phyloP scores from a whole-genome alignment of 2,329 filamentous ascomycete genomes.

The Rhexocercosporidium sp. region DNA sequence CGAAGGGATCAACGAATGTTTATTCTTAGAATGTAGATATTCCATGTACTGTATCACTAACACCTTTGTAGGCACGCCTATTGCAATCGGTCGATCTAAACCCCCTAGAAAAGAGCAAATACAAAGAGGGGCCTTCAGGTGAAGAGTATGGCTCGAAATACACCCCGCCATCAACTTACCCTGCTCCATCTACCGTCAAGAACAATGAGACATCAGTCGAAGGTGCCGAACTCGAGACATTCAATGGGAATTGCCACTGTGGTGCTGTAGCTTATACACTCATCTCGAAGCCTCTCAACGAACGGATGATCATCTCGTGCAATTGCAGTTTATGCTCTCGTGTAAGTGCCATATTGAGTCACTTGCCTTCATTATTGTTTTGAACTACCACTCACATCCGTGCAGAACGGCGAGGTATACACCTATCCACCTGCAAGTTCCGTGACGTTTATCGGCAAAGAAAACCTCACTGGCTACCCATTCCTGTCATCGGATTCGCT shows the following conservation, averaged over 20 bases:
- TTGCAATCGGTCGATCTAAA: background rate
- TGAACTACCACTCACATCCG: background rate
- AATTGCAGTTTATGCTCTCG: conserved; percentile 38
- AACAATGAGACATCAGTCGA: conserved; percentile 3
- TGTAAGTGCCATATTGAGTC: conserved; percentile 17
- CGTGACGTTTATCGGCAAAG: conserved; percentile 18
- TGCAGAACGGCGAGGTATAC: conserved; percentile 31
- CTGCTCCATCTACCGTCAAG: conserved; percentile 1
- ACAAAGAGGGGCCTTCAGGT: background rate
- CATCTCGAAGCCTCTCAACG: conserved; percentile 24
- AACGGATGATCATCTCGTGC: conserved; percentile 30
- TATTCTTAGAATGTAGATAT: background rate
- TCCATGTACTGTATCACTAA: background rate
- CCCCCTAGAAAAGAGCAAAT: background rate
- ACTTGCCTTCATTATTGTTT: background rate
- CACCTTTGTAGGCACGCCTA: conserved; percentile 1
- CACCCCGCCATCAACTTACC: conserved; percentile 2
- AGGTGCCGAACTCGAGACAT: conserved; percentile 11
- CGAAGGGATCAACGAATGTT: conserved; percentile 48
- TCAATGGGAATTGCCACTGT: conserved; percentile 39
- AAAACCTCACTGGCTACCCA: conserved; percentile 26
- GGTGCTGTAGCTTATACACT: conserved; percentile 33
- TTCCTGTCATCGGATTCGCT: conserved; percentile 29
- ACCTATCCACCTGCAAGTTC: conserved; percentile 28
- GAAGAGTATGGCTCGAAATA: background rate